These are phyloP conservation scores for Skeletonema menzelii DNA, from an alignment of 108 stramenopile genomes.

Conservation along the genomic window DNA sequence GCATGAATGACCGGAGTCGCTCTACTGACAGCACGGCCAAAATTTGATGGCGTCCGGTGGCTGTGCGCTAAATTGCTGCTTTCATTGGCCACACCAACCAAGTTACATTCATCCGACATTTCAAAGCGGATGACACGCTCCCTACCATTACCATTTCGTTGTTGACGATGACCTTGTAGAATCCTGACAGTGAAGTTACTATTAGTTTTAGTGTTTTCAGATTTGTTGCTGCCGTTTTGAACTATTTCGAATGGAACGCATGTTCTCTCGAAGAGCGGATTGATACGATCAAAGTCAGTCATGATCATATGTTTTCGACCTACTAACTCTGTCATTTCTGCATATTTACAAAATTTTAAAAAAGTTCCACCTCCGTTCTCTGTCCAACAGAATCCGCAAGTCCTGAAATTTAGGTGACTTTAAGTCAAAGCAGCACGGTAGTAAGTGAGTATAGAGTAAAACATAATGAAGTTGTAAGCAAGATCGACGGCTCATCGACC, in stretches of 20 bases:
- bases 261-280: slow-evolving; percentile 4
- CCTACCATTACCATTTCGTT: slow-evolving; percentile 19
- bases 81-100: slow-evolving; percentile 2
- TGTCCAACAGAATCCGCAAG: too few relatives aligned
- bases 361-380: too few relatives aligned
- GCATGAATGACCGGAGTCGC: slow-evolving; percentile 30
- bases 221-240: background rate
- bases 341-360: too few relatives aligned
- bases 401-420: too few relatives aligned
- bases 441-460: background rate
- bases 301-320: background rate
- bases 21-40: background rate
- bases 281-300: background rate
- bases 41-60: slow-evolving; percentile 14
- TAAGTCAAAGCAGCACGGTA: background rate
- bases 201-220: slow-evolving; percentile 10
- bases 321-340: too few relatives aligned
- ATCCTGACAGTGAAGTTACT: slow-evolving; percentile 38
- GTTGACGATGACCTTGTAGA: slow-evolving; percentile 35
- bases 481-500: slow-evolving; percentile 11
- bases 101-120: slow-evolving; percentile 51
- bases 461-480: background rate
- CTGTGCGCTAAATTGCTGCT: background rate
- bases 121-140: slow-evolving; percentile 55
- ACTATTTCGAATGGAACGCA: slow-evolving; percentile 5